Base-by-base conservation (phyloP, 2,329 filamentous ascomycete genomes). In the Aspergillus aculeatinus region DNA sequence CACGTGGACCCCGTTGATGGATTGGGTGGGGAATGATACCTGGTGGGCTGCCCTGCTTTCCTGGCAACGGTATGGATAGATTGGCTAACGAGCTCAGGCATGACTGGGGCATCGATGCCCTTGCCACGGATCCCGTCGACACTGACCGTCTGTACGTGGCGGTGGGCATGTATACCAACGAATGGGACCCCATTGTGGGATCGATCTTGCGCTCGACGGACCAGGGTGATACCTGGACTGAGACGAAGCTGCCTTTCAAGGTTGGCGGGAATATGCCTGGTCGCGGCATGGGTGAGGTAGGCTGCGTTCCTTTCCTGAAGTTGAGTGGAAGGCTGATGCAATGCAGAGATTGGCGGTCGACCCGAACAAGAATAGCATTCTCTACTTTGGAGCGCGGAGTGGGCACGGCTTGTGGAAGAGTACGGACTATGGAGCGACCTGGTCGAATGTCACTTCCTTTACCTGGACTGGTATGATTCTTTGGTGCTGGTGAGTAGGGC, bases 241-340 rank as follows among this genome's bases (percentile, higher is more conserved):
- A 77, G 21, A 80, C 81, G 0, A 72, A 74, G 5, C 75, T 87
- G 0, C 77, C 82, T 2, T 87, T 87, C 76, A 87, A 87, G 68
- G 82, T 85, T 50, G 84, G 84, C 7, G 84, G 84, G 0, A 87
- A 87, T 67, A 86, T 86, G 83, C 84, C 84, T 7, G 85, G 85
- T 2, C 80, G 85, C 29, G 85, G 85, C 7, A 82, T 81, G 71
- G 85, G 85, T 16, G 85, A 86, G 65, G 65, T 66, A 19, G 5
- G 60, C 51, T 33, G 14, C 10, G 42, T 12, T 23, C n/a, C 11
- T 9, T 44, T n/a, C 5, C 6, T 31, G 11, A 4, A n/a, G 6
- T 16, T 19, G 39, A 11, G 19, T 23, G 14, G n/a, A 2, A 23
- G 11, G 21, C 25, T 55, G 27, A 25, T 23, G 16, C n/a, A 3